A percentile compares a stretch with the other conserved stretches of the same genome.
phyloP scores from a whole-genome alignment of 495 filamentous ascomycete genomes.

The Penicillium fimorum region DNA sequence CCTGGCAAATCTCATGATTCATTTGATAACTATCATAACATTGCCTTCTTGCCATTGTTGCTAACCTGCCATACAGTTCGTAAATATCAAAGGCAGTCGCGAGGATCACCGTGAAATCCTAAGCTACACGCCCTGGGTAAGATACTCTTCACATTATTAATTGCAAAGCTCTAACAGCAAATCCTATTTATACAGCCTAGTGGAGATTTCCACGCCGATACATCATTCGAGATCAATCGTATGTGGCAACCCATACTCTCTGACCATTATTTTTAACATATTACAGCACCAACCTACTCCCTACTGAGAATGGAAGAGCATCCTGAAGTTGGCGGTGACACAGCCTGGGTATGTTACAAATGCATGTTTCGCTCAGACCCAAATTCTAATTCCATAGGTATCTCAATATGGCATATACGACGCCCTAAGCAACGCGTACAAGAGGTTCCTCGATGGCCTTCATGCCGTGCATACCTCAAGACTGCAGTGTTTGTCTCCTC shows the following conservation, averaged over 20 bases:
- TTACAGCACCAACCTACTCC: constrained; percentile 45
- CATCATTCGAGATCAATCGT: constrained; percentile 52
- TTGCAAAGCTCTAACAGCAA: background rate
- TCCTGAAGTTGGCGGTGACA: constrained; percentile 53
- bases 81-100: constrained; percentile 35
- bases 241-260: background rate
- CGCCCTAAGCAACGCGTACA: constrained; percentile 43
- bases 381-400: constrained; percentile 17
- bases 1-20: too few species aligned
- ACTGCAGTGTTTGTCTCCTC: constrained; percentile 34
- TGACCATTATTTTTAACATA: background rate
- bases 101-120: constrained; percentile 38
- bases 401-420: constrained; percentile 54
- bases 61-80: constrained; percentile 24
- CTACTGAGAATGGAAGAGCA: constrained; percentile 56
- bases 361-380: background rate
- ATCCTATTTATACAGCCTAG: constrained; percentile 26
- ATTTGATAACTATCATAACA: background rate
- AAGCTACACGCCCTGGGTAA: constrained; percentile 42
- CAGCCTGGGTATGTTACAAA: constrained; percentile 40
- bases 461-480: constrained; percentile 52
- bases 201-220: constrained; percentile 52
- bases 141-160: background rate
- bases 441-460: constrained; percentile 47
- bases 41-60: background rate